Evolutionary conservation across 805 yeast species (phyloP).

Genomic region (Candida yuanshanica): DNA sequence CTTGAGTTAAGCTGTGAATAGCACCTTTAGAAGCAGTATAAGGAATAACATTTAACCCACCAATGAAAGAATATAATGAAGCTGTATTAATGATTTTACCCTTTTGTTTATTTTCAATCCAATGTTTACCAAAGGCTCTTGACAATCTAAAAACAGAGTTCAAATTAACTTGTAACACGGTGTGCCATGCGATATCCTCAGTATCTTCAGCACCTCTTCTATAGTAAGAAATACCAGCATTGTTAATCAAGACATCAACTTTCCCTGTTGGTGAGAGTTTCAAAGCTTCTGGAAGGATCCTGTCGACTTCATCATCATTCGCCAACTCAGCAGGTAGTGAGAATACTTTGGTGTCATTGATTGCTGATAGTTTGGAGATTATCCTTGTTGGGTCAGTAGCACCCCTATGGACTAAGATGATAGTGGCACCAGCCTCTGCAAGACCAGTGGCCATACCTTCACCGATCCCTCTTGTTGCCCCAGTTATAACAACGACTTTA

Average conservation of each 20-base stretch:
- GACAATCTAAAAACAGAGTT: conserved; percentile 77
- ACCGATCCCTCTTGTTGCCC: conserved; percentile 81
- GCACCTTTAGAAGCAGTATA: conserved; percentile 87
- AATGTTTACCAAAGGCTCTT: conserved; percentile 57
- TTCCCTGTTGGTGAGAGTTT: conserved; percentile 55
- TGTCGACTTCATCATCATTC: conserved; percentile 17
- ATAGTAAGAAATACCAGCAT: conserved; percentile 81
- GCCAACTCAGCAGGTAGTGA: conserved; percentile 35
- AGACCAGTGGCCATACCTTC: conserved; percentile 72
- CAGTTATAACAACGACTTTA: conserved; percentile 76
- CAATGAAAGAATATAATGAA: conserved; percentile 44
- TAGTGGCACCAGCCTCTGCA: conserved; percentile 84
- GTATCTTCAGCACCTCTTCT: conserved; percentile 41
- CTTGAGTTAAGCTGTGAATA: conserved; percentile 62
- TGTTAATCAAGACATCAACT: conserved; percentile 78
- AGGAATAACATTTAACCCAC: conserved; percentile 39
- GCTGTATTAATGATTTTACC: conserved; percentile 85
- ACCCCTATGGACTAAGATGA: conserved; percentile 36
- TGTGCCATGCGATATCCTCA: conserved; percentile 48
- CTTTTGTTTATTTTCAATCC: conserved; percentile 44
- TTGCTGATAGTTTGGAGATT: conserved; percentile 33
- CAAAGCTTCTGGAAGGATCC: conserved; percentile 32
- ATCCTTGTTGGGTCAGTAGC: conserved; percentile 15
- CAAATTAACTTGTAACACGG: conserved; percentile 66
- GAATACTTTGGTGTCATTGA: conserved; percentile 47